Evolutionary conservation across 2,329 filamentous ascomycete genomes (phyloP), one percentile per base, ranked within the genome.

Genomic region (Neurospora crassa): DNA sequence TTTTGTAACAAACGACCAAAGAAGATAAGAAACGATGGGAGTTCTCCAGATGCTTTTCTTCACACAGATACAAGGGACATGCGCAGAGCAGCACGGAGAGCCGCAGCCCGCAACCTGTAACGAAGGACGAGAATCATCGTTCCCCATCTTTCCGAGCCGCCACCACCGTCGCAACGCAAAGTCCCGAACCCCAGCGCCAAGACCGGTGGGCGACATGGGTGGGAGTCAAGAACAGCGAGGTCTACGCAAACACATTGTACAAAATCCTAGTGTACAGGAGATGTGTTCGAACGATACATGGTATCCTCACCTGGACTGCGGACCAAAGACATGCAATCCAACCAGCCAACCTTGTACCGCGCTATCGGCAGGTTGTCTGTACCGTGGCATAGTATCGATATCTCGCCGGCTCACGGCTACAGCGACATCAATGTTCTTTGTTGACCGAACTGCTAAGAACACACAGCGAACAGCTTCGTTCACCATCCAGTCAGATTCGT

Each of bases 291-390:
- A 73, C 74, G 72, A 73, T 71, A 73, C 74, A 73, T 73, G 71
- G 63, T 74, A 75, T 74, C 72, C 69, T 76, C 75, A 75, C 74
- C 74, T 75, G 74, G 74, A 76, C 72, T 70, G 69, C 16, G 69
- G 70, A 73, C 74, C 70, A 53, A 29, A 53, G 47, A 53, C 12
- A 37, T 37, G 53, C 53, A 29, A 63, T 7, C 16, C 53, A 63
- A 29, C 29, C 16, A 63, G 53, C 53, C 53, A 63, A 14, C 29
- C 24, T 34, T 63, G 53, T 63, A 63, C 53, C 16, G 20, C 29
- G 29, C 53, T 63, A 63, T 63, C 53, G 34, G 14, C 20, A 63
- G 24, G 34, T 24, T 63, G 53, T 16, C 53, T 63, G 20, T 63
- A 24, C 53, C 53, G 53, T 63, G 24, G 14, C 18, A 24, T 63